Base-by-base conservation (phyloP, 139 green algal species). In the Chlamydomonas sphaeroides region DNA sequence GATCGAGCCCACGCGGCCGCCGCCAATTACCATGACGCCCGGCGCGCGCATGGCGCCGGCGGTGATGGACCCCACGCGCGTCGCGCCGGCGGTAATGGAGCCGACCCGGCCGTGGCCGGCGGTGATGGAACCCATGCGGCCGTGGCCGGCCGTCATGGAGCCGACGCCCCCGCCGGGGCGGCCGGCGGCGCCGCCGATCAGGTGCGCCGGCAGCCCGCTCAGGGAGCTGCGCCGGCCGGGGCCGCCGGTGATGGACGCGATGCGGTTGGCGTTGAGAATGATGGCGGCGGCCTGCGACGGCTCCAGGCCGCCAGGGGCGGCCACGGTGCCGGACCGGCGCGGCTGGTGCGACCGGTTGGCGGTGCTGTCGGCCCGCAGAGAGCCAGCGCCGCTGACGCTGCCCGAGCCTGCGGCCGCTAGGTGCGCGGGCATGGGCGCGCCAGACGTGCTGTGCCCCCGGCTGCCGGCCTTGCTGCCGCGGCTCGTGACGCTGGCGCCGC, bases 1-100 rank as follows among this genome's bases (percentile, higher is more conserved):
- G 35, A 67, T 68, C 56, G 35, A 49, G 36, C 56, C 69, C 18
- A 77, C 69, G 32, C 69, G 69, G 48, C 69, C 69, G 32, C 69
- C 69, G 69, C 69, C 69, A 32, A 77, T 77, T 10, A 77, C 69
- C 3, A 63, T 20, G 14, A 77, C 69, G 17, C 20, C 48, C 1
- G 69, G 69, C 30, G 68, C 68, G 68, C 68, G 42, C 6, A 1
- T 3, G 69, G 26, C 69, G 45, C 69, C 42, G 30, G 68, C 41
- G 5, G 48, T 63, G 18, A 45, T 65, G 32, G n/a, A 48, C 10
- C 32, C 45, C 7, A 77, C 69, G 7, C 45, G 69, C 20, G 48
- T 65, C 18, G 45, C 20, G 69, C 21, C n/a, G 18, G 69, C 69
- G 32, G 69, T 77, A 32, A 77, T 63, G 65, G 38, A 53, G 36